Conservation (phyloP, 2,329 filamentous ascomycete species). For the Fusarium veterinarium region DNA sequence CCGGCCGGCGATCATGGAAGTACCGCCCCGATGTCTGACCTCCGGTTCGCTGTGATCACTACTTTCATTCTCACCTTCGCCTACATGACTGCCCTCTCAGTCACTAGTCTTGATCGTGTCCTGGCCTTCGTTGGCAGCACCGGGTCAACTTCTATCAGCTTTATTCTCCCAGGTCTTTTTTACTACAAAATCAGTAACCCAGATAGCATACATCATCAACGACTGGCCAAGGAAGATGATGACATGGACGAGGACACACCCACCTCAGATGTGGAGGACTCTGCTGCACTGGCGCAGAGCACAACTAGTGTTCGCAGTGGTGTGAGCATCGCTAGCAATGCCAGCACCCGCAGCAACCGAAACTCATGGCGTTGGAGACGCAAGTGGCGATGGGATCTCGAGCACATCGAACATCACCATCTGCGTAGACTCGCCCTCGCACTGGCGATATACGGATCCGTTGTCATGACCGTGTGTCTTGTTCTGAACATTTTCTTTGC, state of each 20-base stretch:
- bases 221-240: constrained; percentile 90
- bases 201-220: constrained; percentile 86
- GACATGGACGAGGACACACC: constrained; percentile 71
- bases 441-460: constrained; percentile 82
- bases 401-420: constrained; percentile 72
- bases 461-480: constrained; percentile 92
- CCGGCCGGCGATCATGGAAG: constrained; percentile 62
- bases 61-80: constrained; percentile 85
- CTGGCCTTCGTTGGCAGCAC: constrained; percentile 96
- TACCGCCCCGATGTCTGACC: constrained; percentile 78
- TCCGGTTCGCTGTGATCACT: constrained; percentile 89
- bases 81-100: constrained; percentile 90
- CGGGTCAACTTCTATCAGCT: constrained; percentile 94
- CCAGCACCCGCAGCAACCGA: constrained; percentile 42
- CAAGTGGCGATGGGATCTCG: constrained; percentile 69
- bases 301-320: constrained; percentile 58
- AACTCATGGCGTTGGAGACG: constrained; percentile 62
- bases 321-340: constrained; percentile 50
- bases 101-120: constrained; percentile 88
- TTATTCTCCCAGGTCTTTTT: constrained; percentile 94
- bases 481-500: constrained; percentile 85
- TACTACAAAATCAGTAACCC: constrained; percentile 98
- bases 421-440: constrained; percentile 79
- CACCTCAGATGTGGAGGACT: constrained; percentile 63
- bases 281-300: constrained; percentile 58